A percentile compares a stretch with the other conserved stretches of the same genome.
Conservation (phyloP, 2,329 filamentous ascomycete genomes). For the Neonectria faginata region DNA sequence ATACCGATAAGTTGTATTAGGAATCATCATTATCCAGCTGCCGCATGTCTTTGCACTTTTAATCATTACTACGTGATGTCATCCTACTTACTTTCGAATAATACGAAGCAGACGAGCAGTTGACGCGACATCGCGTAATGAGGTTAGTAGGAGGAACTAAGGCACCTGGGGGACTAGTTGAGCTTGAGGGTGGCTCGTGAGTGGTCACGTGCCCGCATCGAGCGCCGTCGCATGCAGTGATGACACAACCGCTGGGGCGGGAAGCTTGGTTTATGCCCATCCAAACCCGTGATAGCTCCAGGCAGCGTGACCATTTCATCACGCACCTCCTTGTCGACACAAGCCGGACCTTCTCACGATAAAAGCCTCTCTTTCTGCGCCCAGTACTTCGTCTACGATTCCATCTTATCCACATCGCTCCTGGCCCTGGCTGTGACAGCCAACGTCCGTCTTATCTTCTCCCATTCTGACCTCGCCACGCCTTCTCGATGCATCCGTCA, state of each 20-base stretch:
- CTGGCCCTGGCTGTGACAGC: constrained; percentile 18
- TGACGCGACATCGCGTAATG: not conserved
- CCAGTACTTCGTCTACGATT: constrained; percentile 8
- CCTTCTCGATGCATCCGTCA: constrained; percentile 55
- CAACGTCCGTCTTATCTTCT: constrained; percentile 16
- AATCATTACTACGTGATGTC: not conserved
- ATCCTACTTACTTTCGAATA: not conserved
- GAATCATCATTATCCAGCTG: constrained; percentile 9
- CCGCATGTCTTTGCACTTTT: not conserved
- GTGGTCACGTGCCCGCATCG: constrained; percentile 47
- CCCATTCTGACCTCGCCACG: constrained; percentile 20
- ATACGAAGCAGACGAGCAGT: not conserved
- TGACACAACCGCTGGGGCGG: constrained; percentile 47
- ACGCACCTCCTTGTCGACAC: constrained; percentile 32
- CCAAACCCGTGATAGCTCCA: constrained; percentile 44
- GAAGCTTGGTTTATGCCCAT: constrained; percentile 46
- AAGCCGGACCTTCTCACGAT: constrained; percentile 14
- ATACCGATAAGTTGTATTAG: constrained; percentile 20
- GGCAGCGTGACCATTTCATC: constrained; percentile 47
- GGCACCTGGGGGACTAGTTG: not conserved
- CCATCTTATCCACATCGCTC: constrained; percentile 24
- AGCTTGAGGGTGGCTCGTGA: constrained; percentile 16
- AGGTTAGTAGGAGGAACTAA: too few species aligned
- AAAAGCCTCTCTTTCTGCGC: constrained; percentile 12
- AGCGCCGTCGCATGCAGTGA: constrained; percentile 37